These are phyloP conservation scores for Solanum tarijense DNA, from an alignment of 257 asterid genomes.

Conservation along the genomic window DNA sequence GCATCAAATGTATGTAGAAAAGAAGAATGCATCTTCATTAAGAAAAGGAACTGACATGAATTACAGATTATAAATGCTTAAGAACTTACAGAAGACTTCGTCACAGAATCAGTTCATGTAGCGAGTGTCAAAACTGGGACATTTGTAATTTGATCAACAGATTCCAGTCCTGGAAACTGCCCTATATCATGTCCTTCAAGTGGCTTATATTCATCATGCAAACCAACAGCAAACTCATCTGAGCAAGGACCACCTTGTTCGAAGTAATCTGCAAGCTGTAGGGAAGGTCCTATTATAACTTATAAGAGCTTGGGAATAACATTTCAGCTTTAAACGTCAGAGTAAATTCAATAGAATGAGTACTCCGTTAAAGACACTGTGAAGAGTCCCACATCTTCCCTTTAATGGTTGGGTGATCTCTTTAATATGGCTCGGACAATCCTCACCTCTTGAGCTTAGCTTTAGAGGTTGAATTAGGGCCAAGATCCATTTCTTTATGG, in stretches of 20 bases:
- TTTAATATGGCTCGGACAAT: not conserved
- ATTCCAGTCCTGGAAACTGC: slow-evolving; percentile 78
- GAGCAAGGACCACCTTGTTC: slow-evolving; percentile 57
- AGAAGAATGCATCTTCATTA: not conserved
- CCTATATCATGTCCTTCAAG: slow-evolving; percentile 77
- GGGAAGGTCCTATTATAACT: not conserved
- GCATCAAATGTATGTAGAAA: not conserved
- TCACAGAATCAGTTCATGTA: slow-evolving; percentile 13
- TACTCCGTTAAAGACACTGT: not conserved
- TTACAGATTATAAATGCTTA: not conserved
- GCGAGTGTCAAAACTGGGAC: slow-evolving; percentile 34
- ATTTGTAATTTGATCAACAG: slow-evolving; percentile 24
- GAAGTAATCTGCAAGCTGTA: slow-evolving; percentile 81
- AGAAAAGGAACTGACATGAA: not conserved
- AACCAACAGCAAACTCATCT: slow-evolving; percentile 79
- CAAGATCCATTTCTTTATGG: not conserved
- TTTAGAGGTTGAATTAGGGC: not conserved
- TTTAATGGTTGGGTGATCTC: not conserved
- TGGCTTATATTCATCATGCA: slow-evolving; percentile 48
- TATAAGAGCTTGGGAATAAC: not conserved
- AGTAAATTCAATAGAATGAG: not conserved
- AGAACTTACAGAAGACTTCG: not conserved
- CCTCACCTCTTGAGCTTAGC: not conserved
- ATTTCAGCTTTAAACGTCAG: not conserved
- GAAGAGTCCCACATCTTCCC: not conserved